Conservation (phyloP, 805 yeast genomes). For the Kluyveromyces aestuarii region DNA sequence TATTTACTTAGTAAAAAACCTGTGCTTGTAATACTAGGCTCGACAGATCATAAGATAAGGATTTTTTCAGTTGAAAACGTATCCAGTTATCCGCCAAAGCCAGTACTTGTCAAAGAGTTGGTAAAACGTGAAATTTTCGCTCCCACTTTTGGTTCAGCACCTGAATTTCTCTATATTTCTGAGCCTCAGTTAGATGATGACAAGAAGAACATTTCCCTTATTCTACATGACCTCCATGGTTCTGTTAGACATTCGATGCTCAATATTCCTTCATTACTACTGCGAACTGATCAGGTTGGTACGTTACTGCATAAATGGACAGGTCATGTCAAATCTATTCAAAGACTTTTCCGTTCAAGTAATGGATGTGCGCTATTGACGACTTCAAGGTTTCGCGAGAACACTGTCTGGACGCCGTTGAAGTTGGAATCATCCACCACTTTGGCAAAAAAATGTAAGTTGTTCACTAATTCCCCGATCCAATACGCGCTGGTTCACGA, state of each 20-base stretch:
- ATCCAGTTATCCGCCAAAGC: conserved; percentile 46
- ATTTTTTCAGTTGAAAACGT: conserved; percentile 44
- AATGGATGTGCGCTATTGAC: conserved; percentile 56
- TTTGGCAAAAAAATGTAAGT: conserved; percentile 31
- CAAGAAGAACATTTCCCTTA: conserved; percentile 27
- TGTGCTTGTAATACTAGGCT: conserved; percentile 36
- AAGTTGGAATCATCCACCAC: conserved; percentile 25
- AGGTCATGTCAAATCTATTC: conserved; percentile 81
- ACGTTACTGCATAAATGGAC: conserved; percentile 51
- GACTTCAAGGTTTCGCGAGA: conserved; percentile 45
- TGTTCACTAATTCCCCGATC: conserved; percentile 40
- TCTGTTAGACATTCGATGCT: conserved; percentile 28
- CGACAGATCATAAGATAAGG: conserved; percentile 33
- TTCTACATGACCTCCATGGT: conserved; percentile 39
- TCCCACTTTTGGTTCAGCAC: conserved; percentile 24
- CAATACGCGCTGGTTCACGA: conserved; percentile 41
- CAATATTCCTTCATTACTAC: conserved; percentile 17
- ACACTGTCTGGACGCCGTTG: conserved; percentile 49
- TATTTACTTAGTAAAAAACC: conserved; percentile 26
- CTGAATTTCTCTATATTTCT: conserved; percentile 29
- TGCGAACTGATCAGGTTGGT: conserved; percentile 12
- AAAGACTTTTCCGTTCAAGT: conserved; percentile 53
- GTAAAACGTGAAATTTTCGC: conserved; percentile 15
- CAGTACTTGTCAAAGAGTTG: conserved; percentile 35
- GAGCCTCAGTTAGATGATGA: conserved; percentile 26